These are phyloP conservation scores for Claviceps spartinae DNA, from an alignment of 2,329 filamentous ascomycete genomes.

Conservation along the genomic window DNA sequence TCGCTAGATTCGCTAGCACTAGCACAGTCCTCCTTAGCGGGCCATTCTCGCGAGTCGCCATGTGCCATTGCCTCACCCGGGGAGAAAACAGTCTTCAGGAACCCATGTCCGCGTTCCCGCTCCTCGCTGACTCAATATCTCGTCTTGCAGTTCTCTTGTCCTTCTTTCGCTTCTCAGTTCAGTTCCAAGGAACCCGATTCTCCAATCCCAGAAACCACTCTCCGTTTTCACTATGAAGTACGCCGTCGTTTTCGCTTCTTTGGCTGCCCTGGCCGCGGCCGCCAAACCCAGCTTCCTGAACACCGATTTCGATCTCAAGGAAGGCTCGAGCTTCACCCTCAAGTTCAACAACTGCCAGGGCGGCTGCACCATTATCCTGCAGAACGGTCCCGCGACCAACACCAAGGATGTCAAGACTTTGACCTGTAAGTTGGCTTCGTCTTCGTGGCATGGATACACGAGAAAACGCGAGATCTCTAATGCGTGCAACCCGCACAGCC, in stretches of 20 bases:
- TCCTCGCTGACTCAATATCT: no score
- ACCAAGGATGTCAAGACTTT: conserved; percentile 18
- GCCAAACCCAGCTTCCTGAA: conserved; percentile 21
- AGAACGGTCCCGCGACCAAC: conserved; percentile 17
- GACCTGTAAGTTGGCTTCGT: conserved; percentile 15
- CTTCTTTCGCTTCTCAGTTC: no score
- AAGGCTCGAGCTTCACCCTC: conserved; percentile 21
- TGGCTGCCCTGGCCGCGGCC: conserved; percentile 15
- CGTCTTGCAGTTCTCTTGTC: no score
- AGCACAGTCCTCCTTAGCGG: no score
- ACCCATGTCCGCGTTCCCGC: no score
- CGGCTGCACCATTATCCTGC: conserved; percentile 22
- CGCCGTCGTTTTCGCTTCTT: conserved; percentile 17
- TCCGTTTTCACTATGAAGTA: conserved; percentile 21
- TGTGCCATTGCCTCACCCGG: no score
- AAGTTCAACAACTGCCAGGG: conserved; percentile 17
- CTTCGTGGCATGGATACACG: neutral
- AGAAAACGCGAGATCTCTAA: neutral
- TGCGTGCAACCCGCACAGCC: conserved; percentile 5
- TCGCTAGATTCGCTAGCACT: no score
- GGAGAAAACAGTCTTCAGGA: no score
- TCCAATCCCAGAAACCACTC: no score
- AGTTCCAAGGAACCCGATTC: no score
- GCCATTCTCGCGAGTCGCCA: no score
- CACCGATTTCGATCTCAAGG: conserved; percentile 14